A percentile compares a stretch with the other conserved stretches of the same genome.
These are phyloP conservation scores for Phascolomyces articulosus DNA, from an alignment of 371 early-diverging fungal species.

Conservation along the genomic window DNA sequence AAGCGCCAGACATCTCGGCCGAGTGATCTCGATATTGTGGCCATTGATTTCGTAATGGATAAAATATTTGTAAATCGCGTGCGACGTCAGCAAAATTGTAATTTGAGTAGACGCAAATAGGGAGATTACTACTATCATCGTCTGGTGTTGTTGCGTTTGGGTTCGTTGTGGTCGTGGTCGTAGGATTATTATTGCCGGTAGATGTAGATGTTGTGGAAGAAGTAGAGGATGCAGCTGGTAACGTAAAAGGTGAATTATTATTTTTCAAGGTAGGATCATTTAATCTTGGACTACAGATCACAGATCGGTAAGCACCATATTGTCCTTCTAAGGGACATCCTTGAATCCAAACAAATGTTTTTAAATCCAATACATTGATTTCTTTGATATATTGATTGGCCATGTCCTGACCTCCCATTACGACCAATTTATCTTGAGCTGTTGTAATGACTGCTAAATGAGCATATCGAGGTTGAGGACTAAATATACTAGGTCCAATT, in stretches of 20 bases:
- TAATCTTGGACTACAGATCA: constrained; percentile 49
- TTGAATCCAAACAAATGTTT: constrained; percentile 61
- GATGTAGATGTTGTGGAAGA: too few relatives aligned
- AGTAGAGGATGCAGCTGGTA: too few relatives aligned
- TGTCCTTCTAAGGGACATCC: constrained; percentile 63
- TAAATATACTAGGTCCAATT: constrained; percentile 40
- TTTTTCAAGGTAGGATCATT: constrained; percentile 8
- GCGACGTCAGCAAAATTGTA: constrained; percentile 79
- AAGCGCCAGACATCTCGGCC: constrained; percentile 59
- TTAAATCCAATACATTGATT: constrained; percentile 69
- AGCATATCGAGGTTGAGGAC: constrained; percentile 73
- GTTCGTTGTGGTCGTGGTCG: too few relatives aligned
- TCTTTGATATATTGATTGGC: constrained; percentile 74
- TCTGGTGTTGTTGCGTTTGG: background rate
- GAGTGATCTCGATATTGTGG: constrained; percentile 53
- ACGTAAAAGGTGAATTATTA: constrained; percentile 1
- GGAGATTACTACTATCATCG: constrained; percentile 5
- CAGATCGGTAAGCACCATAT: constrained; percentile 79
- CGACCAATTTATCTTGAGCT: constrained; percentile 56
- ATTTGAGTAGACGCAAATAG: constrained; percentile 72
- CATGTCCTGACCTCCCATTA: constrained; percentile 79
- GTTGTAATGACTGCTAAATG: constrained; percentile 57
- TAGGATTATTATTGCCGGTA: too few relatives aligned
- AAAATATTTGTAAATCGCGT: constrained; percentile 61
- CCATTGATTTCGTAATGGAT: background rate